phyloP scores from a whole-genome alignment of 306 rosid genomes.

The Vigna nakashimae region DNA sequence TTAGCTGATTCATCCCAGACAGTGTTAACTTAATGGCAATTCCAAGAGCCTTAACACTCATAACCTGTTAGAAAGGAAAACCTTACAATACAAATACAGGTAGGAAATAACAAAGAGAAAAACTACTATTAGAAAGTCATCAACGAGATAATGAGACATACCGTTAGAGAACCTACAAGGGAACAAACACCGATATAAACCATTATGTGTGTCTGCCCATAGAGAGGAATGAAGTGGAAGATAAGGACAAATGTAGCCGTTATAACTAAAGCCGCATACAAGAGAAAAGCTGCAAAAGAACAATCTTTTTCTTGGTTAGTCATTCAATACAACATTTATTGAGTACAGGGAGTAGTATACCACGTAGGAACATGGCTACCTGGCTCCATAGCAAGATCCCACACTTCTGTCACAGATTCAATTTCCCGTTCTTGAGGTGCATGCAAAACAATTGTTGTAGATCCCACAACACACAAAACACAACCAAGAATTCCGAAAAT shows the following conservation, averaged over 20 bases:
- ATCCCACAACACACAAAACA: conserved; percentile 95
- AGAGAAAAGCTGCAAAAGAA: conserved; percentile 80
- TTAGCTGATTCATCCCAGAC: conserved; percentile 91
- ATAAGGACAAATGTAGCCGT: conserved; percentile 79
- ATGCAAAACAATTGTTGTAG: conserved; percentile 94
- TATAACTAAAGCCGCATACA: conserved; percentile 82
- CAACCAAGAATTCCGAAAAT: conserved; percentile 97
- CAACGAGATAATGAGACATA: conserved; percentile 53
- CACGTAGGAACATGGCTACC: conserved; percentile 55
- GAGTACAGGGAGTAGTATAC: conserved; percentile 19
- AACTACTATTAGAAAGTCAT: conserved; percentile 33
- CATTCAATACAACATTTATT: conserved; percentile 18
- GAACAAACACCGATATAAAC: conserved; percentile 98
- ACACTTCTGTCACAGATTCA: conserved; percentile 90
- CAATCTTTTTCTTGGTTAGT: conserved; percentile 36
- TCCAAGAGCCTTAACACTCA: conserved; percentile 99
- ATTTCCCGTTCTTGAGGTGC: conserved; percentile 96
- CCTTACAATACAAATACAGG: conserved; percentile 40
- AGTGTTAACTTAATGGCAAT: conserved; percentile 95
- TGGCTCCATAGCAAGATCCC: conserved; percentile 99
- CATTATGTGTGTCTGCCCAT: conserved; percentile 99
- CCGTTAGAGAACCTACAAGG: conserved; percentile 98
- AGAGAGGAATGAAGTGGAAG: conserved; percentile 82
- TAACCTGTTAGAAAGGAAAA: conserved; percentile 72
- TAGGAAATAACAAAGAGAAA: conserved; percentile 34